Conservation (phyloP, 2,329 filamentous ascomycete genomes). For the Exophiala calicioides region DNA sequence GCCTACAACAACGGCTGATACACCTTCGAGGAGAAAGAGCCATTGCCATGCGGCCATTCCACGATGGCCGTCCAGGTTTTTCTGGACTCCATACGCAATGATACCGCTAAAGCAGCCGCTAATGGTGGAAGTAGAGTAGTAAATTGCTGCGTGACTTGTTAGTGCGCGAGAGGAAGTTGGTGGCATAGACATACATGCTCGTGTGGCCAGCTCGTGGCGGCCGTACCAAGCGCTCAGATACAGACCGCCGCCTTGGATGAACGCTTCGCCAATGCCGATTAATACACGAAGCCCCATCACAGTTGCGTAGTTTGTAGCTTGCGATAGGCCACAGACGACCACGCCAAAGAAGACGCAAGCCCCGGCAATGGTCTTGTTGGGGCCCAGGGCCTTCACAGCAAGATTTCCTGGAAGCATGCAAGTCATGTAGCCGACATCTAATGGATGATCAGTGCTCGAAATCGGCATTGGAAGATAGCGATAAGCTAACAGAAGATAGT, state of each 20-base stretch:
- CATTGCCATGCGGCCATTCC: slow-evolving; percentile 59
- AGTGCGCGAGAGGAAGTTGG: slow-evolving; percentile 66
- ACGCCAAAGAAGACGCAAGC: neutral
- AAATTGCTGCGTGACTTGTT: too few species aligned
- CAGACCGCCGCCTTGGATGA: slow-evolving; percentile 9
- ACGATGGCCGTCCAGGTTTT: slow-evolving; percentile 58
- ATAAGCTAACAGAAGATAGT: too few species aligned
- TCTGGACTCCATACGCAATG: slow-evolving; percentile 64
- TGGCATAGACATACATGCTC: slow-evolving; percentile 39
- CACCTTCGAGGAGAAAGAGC: slow-evolving; percentile 71
- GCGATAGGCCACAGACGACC: neutral
- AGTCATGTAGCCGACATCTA: slow-evolving; percentile 11
- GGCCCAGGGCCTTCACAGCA: too few species aligned
- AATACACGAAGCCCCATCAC: slow-evolving; percentile 6
- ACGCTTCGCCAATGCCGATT: slow-evolving; percentile 6
- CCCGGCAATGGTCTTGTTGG: neutral
- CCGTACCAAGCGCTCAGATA: slow-evolving; percentile 9
- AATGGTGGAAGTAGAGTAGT: too few species aligned
- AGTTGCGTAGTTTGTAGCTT: neutral
- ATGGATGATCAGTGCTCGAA: too few species aligned
- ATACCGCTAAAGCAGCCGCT: slow-evolving; percentile 69
- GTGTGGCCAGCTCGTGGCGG: slow-evolving; percentile 6
- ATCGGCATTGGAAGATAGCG: too few species aligned
- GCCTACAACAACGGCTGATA: slow-evolving; percentile 63
- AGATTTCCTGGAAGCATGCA: slow-evolving; percentile 11